Evolutionary conservation across 2,329 filamentous ascomycete species (phyloP), one percentile per base, ranked within the genome.

Genomic region (Scedosporium apiospermum): DNA sequence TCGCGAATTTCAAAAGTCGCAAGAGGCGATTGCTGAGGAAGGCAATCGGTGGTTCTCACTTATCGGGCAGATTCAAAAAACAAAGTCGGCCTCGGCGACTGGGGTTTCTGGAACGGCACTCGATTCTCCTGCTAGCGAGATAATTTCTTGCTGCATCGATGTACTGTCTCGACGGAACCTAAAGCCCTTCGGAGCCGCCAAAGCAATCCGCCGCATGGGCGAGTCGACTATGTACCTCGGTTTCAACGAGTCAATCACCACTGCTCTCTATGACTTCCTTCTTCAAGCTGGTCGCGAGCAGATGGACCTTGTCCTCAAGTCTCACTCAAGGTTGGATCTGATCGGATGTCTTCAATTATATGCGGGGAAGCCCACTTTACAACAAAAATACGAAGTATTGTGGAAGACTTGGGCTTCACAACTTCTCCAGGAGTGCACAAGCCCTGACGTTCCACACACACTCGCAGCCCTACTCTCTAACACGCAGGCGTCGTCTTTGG

Each of bases 1-100:
- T 0, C 88, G 88, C 65, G 89, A 91, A 18, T 90, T 90, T 67
- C 80, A 83, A 27, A 80, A 80, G 51, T 96, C 91, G 0, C 91
- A 96, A 71, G 80, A 84, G 60, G 78, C 79, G 49, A 80, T 96
- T 27, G 83, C 84, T 9, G 79, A 86, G 6, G 83, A 89, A 68
- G 87, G 87, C 0, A 78, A 80, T 57, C 86, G 89, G 0, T 91
- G 91, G 76, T 88, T 89, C 64, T 75, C 81, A 1, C 73, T 91
- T 9, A 78, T 78, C 0, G 78, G 78, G 1, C 74, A 76, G 21
- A 73, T 85, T 4, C 72, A 79, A 41, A 69, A 67, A 64, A 75
- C 69, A 60, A 70, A 72, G 65, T 62, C 58, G 2, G 65, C 67
- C 7, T 38, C 66, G 0, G 57, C 61, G 1, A 64, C 67, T 14